Evolutionary conservation across 2,329 filamentous ascomycete genomes (phyloP), one percentile per base, ranked within the genome.

Genomic region (Pseudogymnoascus sp.): DNA sequence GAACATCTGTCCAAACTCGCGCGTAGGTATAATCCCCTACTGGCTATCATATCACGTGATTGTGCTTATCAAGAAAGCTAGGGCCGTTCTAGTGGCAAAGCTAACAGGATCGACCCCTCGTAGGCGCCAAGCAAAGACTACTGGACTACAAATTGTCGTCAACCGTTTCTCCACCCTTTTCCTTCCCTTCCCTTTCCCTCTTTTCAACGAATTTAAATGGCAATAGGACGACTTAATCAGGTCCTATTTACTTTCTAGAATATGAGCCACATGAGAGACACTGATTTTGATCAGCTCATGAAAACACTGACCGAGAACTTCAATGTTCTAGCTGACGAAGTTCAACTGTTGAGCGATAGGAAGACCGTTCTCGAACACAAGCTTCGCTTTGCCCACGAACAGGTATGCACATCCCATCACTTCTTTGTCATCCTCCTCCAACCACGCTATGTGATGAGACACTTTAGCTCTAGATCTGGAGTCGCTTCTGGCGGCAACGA

Each of bases 391-490:
- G 84, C 84, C 32, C 83, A 86, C 67, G 83, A 86, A 71, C 83
- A 86, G 79, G 84, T 87, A 78, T 72, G 80, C 69, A 63, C 65
- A 63, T 39, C 54, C 34, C 50, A 59, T 63, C 37, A 54, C 61
- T 61, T 60, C 62, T 39, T 63, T 60, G 14, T 32, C 59, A 39
- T 54, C 9, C 60, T 54, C 22, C 61, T 32, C 38, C 28, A 39
- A 20, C 16, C 18, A 6, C 30, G 41, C 54, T 60, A 57, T 43
- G 76, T 79, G 77, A 80, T 73, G 79, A 81, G 73, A 76, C 74
- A 76, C 70, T 69, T 72, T 90, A 90, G 88, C 88, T 91, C 88
- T 90, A 90, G 88, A 90, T 89, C 87, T 87, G 80, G 81, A 90
- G 85, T 80, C 82, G 77, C 80, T 71, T 69, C 61, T 65, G 74